Percentiles rank a stretch among this genome's conserved stretches.
These are phyloP conservation scores for Ceratocystiopsis sp. DNA, from an alignment of 2,329 filamentous ascomycete species.

Conservation along the genomic window DNA sequence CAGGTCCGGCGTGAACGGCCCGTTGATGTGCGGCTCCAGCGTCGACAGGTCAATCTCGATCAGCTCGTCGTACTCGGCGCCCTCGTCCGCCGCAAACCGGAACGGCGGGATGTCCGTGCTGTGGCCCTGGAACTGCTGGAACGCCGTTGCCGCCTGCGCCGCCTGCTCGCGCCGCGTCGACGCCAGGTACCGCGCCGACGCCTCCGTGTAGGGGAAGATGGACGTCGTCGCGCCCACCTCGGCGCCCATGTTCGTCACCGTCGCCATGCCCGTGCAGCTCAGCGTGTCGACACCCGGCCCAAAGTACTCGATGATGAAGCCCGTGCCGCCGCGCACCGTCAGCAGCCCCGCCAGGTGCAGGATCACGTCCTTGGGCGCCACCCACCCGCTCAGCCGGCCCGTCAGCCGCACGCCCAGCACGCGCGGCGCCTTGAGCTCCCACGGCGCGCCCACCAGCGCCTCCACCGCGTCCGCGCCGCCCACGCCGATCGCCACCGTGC, in stretches of 20 bases:
- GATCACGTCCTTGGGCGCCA: constrained; percentile 90
- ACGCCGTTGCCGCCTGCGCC: constrained; percentile 47
- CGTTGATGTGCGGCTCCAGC: constrained; percentile 92
- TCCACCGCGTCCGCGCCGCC: constrained; percentile 95
- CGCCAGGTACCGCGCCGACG: constrained; percentile 70
- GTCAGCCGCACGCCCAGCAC: constrained; percentile 72
- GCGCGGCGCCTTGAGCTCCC: constrained; percentile 92
- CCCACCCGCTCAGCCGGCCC: constrained; percentile 77
- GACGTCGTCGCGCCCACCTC: constrained; percentile 94
- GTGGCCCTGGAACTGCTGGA: constrained; percentile 31
- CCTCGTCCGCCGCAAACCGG: constrained; percentile 61
- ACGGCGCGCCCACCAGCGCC: constrained; percentile 86
- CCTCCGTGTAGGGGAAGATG: constrained; percentile 79
- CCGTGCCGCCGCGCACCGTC: constrained; percentile 86
- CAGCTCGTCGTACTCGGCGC: constrained; percentile 75
- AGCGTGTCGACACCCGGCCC: constrained; percentile 79
- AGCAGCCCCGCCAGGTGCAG: constrained; percentile 74
- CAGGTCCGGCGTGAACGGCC: constrained; percentile 88
- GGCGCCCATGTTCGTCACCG: constrained; percentile 70
- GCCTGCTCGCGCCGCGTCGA: constrained; percentile 65
- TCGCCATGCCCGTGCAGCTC: constrained; percentile 86
- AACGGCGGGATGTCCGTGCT: constrained; percentile 29
- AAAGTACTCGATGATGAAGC: constrained; percentile 87
- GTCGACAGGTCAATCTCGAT: constrained; percentile 80
- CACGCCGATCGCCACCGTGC: constrained; percentile 89